phyloP scores from a whole-genome alignment of 176 grass and related monocot species.

The Cymbopogon citratus region DNA sequence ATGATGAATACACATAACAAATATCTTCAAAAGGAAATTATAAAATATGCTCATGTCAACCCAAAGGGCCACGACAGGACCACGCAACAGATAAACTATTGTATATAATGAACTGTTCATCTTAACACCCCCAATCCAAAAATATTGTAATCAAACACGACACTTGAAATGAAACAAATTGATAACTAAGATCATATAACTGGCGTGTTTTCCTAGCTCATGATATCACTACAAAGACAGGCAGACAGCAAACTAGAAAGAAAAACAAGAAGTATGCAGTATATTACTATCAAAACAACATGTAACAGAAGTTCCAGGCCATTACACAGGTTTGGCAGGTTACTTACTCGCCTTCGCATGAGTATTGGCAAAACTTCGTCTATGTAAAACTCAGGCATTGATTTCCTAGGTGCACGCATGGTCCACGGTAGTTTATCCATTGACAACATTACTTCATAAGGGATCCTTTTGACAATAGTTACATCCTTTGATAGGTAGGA shows the following conservation, averaged over 20 bases:
- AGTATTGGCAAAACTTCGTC: constrained; percentile 88
- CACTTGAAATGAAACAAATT: background rate
- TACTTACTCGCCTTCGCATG: constrained; percentile 83
- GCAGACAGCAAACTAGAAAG: background rate
- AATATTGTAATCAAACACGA: background rate
- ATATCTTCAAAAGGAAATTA: background rate
- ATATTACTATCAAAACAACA: background rate
- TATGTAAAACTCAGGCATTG: constrained; percentile 80
- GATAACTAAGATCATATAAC: background rate
- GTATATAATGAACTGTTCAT: background rate
- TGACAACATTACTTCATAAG: constrained; percentile 82
- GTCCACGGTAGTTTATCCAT: constrained; percentile 97
- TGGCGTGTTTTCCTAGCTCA: background rate
- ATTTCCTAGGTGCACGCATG: constrained; percentile 91
- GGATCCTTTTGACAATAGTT: constrained; percentile 70
- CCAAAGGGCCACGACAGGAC: background rate
- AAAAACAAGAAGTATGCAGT: background rate
- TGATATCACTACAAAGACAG: background rate
- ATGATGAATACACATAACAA: background rate
- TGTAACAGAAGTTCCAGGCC: background rate
- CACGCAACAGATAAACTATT: constrained; percentile 5
- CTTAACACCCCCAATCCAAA: background rate
- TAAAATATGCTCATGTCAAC: background rate
- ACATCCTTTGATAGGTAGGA: constrained; percentile 76
- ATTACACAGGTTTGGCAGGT: constrained; percentile 3